These are phyloP conservation scores for Uncinocarpus reesii DNA, from an alignment of 2,329 filamentous ascomycete species.

Conservation along the genomic window DNA sequence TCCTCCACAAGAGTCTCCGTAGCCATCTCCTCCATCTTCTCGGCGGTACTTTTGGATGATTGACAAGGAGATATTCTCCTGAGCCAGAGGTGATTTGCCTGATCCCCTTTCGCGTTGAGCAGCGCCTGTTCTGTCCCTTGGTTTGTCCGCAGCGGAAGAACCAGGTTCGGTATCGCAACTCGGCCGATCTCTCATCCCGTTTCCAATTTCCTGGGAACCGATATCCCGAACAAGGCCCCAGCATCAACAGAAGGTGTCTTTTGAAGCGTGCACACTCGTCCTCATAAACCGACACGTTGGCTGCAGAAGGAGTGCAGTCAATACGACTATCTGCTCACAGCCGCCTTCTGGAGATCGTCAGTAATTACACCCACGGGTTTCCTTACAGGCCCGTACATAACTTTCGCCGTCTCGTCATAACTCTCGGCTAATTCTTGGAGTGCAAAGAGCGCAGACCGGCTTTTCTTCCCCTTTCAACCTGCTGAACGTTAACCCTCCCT, in stretches of 20 bases:
- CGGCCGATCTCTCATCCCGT: constrained; percentile 3
- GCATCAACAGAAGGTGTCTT: too few species aligned
- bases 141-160: background rate
- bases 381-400: background rate
- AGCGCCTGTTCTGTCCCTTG: background rate
- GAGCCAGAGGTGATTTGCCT: background rate
- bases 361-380: background rate
- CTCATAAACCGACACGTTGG: too few species aligned
- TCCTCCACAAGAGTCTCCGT: background rate
- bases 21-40: background rate
- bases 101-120: background rate
- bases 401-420: constrained; percentile 3
- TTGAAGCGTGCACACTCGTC: too few species aligned
- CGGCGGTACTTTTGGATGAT: background rate
- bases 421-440: background rate
- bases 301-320: background rate
- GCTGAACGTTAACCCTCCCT: background rate
- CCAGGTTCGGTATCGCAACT: background rate
- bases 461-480: background rate
- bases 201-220: background rate
- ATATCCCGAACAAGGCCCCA: constrained; percentile 2
- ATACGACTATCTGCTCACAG: too few species aligned
- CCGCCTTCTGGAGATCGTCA: too few species aligned
- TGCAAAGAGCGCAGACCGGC: background rate
- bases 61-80: background rate